Base-by-base conservation (phyloP, 352 stramenopile species). In the Globisporangium viniferum region DNA sequence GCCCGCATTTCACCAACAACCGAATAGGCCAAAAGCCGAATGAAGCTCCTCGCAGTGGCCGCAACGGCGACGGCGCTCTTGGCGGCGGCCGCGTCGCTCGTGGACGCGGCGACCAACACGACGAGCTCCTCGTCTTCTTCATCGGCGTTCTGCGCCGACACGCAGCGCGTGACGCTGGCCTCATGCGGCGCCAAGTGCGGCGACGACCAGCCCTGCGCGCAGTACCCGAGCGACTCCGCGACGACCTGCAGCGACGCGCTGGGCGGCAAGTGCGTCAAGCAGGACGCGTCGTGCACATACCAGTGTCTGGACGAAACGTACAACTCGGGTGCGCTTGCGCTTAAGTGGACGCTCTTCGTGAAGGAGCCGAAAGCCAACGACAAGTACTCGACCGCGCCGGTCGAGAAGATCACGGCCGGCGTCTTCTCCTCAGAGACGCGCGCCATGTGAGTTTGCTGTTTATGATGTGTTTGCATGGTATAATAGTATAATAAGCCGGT, bases 261-360 rank as follows among this genome's bases (percentile, higher is more conserved):
- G 20, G 73, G 79, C 48, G 89, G 90, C 65, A 73, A 75, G 14
- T 94, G 86, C 66, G 57, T 72, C n/a, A 39, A 41, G 24, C 62
- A 89, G 62, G 75, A 72, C 49, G 70, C 75, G 10, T 64, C 64
- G 2, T 94, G 86, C 76, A 83, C 77, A 49, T 92, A 80, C 72
- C 86, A 94, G 73, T 94, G 86, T 66, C 73, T 94, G 5, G 36
- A 51, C 20, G 58, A 75, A 12, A 71, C 81, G 7, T 93, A 84
- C 76, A 88, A 87, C 64, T 62, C 72, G 5, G 44, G 71, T 5
- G n/a, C 55, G 20, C 62, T 62, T 5, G n/a, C 55, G 22, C 64
- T 62, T 33, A 88, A 88, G 66, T 84, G 81, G 65, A 92, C 78
- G 56, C 73, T 94, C n/a, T 91, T 91, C 56, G 73, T 92, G 7